Conservation (phyloP, 78 protist species). For the Monosiga brevicollis region DNA sequence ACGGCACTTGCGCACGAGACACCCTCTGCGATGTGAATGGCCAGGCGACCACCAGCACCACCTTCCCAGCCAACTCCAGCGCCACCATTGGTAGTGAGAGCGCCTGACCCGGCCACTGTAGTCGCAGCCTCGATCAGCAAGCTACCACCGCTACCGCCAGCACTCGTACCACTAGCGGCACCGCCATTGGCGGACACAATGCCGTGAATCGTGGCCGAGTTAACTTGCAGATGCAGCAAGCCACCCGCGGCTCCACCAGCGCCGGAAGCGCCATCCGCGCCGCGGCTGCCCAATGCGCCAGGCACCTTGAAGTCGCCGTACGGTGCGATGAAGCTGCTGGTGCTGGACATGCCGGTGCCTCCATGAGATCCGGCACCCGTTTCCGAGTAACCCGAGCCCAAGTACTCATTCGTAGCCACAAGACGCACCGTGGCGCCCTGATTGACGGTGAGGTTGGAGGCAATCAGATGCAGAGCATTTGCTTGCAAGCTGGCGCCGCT, state of each 20-base stretch:
- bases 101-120: background rate
- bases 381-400: too few relatives aligned
- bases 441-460: too few relatives aligned
- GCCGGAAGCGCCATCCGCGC: background rate
- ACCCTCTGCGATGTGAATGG: too few relatives aligned
- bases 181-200: background rate
- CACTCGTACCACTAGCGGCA: background rate
- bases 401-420: too few relatives aligned
- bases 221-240: background rate
- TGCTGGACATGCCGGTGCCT: too few relatives aligned
- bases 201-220: background rate
- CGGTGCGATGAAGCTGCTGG: too few relatives aligned
- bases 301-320: too few relatives aligned
- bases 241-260: background rate
- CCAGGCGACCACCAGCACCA: background rate
- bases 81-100: background rate
- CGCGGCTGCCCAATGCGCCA: background rate
- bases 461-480: too few relatives aligned
- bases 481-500: too few relatives aligned
- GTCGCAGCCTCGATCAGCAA: background rate
- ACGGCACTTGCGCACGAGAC: too few relatives aligned
- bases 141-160: background rate
- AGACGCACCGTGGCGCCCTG: too few relatives aligned
- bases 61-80: background rate
- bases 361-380: too few relatives aligned